phyloP scores from a whole-genome alignment of 2,329 filamentous ascomycete genomes.

The Neopestalotiopsis sp. region DNA sequence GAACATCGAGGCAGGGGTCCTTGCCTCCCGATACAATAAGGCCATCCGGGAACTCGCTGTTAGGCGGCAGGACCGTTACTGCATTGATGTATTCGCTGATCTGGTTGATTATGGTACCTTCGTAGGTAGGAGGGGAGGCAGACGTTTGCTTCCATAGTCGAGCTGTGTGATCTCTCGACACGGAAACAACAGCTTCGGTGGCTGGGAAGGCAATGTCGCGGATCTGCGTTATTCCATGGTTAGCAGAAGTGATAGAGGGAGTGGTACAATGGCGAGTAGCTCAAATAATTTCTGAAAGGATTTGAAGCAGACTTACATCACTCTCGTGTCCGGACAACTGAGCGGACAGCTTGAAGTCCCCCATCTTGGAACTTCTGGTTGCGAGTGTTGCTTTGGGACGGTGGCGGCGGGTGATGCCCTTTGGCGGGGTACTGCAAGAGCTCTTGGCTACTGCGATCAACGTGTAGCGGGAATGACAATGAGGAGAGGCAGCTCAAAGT shows the following conservation, averaged over 20 bases:
- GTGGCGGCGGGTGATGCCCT: background rate
- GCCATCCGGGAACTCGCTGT: slow-evolving; percentile 73
- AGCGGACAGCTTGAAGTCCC: slow-evolving; percentile 91
- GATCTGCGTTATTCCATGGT: slow-evolving; percentile 62
- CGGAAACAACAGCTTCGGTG: slow-evolving; percentile 76
- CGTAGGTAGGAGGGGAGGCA: slow-evolving; percentile 72
- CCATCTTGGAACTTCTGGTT: slow-evolving; percentile 54
- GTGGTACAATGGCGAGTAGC: background rate
- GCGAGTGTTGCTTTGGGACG: background rate
- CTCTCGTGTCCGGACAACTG: slow-evolving; percentile 88
- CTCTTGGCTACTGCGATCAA: background rate
- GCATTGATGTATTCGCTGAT: slow-evolving; percentile 89
- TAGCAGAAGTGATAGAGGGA: background rate
- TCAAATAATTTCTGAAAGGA: background rate
- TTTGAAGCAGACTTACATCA: slow-evolving; percentile 69
- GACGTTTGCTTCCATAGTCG: slow-evolving; percentile 80
- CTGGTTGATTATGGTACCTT: slow-evolving; percentile 78
- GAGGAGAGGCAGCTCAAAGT: background rate
- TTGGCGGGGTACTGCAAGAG: slow-evolving; percentile 12
- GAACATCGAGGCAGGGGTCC: slow-evolving; percentile 91
- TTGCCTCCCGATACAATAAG: slow-evolving; percentile 87
- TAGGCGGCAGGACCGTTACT: slow-evolving; percentile 76
- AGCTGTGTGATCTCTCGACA: slow-evolving; percentile 90
- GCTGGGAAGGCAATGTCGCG: slow-evolving; percentile 82
- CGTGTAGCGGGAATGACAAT: background rate